These are phyloP conservation scores for Castanea mollissima DNA, from an alignment of 306 rosid genomes.

Conservation along the genomic window DNA sequence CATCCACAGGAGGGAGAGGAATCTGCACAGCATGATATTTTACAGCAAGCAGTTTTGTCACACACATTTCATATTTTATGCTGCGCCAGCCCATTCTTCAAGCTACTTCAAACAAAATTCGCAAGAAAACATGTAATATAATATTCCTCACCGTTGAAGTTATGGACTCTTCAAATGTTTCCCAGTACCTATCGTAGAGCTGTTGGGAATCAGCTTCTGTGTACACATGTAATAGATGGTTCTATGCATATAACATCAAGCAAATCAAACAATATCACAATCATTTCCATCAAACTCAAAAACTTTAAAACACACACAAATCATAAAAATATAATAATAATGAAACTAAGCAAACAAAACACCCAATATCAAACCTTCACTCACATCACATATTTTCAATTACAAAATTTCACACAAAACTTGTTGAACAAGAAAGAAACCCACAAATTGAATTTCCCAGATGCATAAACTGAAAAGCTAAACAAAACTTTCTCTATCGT, in stretches of 20 bases:
- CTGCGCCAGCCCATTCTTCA: background rate
- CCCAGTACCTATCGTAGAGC: slow-evolving; percentile 58
- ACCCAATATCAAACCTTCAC: no score
- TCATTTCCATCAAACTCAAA: slow-evolving; percentile 9
- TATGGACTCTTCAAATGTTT: slow-evolving; percentile 59
- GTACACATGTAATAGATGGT: slow-evolving; percentile 67
- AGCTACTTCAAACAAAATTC: background rate
- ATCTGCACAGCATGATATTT: slow-evolving; percentile 35
- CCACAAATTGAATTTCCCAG: background rate
- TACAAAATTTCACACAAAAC: background rate
- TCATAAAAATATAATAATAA: no score
- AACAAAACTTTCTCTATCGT: background rate
- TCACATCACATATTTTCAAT: no score
- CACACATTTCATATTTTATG: background rate
- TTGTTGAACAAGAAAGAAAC: background rate
- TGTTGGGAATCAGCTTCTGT: slow-evolving; percentile 50
- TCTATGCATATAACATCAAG: slow-evolving; percentile 26
- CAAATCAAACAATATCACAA: background rate
- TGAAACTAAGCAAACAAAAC: no score
- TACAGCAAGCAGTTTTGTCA: background rate
- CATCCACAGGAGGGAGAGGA: slow-evolving; percentile 85
- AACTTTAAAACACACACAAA: background rate
- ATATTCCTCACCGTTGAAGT: slow-evolving; percentile 47
- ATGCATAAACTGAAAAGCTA: background rate
- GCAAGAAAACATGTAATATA: background rate